Conservation (phyloP, 225 moss, liverwort and hornwort species). For the Asterella californica region DNA sequence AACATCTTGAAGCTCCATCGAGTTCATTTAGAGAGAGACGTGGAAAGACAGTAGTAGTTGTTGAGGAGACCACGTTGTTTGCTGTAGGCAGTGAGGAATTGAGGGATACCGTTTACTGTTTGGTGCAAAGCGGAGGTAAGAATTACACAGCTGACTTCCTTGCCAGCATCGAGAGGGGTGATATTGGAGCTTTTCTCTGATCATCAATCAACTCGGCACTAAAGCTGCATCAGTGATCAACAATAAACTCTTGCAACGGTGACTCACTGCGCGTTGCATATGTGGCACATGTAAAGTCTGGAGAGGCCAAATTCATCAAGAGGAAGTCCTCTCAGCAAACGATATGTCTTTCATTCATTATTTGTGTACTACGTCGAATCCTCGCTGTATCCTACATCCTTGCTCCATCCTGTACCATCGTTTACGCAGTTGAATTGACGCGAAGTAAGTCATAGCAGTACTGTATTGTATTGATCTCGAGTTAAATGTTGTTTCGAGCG, state of each 20-base stretch:
- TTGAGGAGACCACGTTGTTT: slow-evolving; percentile 6
- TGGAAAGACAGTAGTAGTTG: not conserved
- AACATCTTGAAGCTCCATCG: not conserved
- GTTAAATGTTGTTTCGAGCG: not conserved
- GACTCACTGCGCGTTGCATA: not conserved
- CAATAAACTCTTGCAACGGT: slow-evolving; percentile 1
- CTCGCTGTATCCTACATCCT: slow-evolving; percentile 5
- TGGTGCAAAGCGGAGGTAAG: slow-evolving; percentile 1
- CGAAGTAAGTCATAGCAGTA: not conserved
- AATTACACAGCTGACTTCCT: slow-evolving; percentile 5
- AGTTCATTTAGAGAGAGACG: not conserved
- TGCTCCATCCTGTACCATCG: slow-evolving; percentile 11
- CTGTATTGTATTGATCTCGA: not conserved
- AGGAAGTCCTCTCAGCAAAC: not conserved
- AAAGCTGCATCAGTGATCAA: slow-evolving; percentile 4
- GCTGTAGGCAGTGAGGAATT: not conserved
- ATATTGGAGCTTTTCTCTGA: not conserved
- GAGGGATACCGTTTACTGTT: slow-evolving; percentile 11
- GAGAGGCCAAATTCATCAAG: slow-evolving; percentile 9
- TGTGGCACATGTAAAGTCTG: slow-evolving; percentile 1
- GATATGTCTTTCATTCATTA: not conserved
- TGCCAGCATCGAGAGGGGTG: slow-evolving; percentile 5
- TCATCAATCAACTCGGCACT: slow-evolving; percentile 13
- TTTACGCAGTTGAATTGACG: not conserved
- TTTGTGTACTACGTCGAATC: not conserved